These are phyloP conservation scores for Hansenula lynferdii DNA, from an alignment of 1,139 yeast species.

Conservation along the genomic window DNA sequence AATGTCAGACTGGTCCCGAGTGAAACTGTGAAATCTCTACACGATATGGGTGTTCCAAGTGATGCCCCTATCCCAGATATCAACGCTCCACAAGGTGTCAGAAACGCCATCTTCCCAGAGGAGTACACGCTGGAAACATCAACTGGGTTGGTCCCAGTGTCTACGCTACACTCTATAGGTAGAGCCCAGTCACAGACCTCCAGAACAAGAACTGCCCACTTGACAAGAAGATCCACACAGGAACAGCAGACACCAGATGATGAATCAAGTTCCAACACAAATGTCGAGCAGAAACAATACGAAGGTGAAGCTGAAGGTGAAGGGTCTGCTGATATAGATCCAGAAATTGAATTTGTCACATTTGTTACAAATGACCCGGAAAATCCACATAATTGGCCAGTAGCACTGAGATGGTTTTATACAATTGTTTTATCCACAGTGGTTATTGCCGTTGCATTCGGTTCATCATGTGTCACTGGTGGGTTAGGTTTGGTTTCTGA, in stretches of 20 bases:
- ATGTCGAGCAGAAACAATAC: conserved; percentile 18
- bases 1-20: conserved; percentile 40
- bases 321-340: conserved; percentile 38
- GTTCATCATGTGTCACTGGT: conserved; percentile 87
- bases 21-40: conserved; percentile 67
- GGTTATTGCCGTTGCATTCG: conserved; percentile 85
- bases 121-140: conserved; percentile 83
- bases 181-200: conserved; percentile 40
- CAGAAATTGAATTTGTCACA: conserved; percentile 77
- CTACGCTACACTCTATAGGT: conserved; percentile 64
- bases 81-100: conserved; percentile 54
- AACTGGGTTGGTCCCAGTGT: conserved; percentile 80
- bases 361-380: conserved; percentile 73
- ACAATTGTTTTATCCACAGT: conserved; percentile 61
- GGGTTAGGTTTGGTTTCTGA: conserved; percentile 63
- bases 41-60: conserved; percentile 53
- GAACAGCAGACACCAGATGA: conserved; percentile 10
- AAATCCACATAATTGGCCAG: conserved; percentile 83
- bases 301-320: conserved; percentile 18
- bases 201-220: conserved; percentile 27
- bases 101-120: conserved; percentile 78
- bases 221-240: conserved; percentile 12
- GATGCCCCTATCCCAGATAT: conserved; percentile 50
- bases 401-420: conserved; percentile 54
- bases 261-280: conserved; percentile 8